Base-by-base conservation (phyloP, 106 monocot genomes). In the Iris macrosiphon region DNA sequence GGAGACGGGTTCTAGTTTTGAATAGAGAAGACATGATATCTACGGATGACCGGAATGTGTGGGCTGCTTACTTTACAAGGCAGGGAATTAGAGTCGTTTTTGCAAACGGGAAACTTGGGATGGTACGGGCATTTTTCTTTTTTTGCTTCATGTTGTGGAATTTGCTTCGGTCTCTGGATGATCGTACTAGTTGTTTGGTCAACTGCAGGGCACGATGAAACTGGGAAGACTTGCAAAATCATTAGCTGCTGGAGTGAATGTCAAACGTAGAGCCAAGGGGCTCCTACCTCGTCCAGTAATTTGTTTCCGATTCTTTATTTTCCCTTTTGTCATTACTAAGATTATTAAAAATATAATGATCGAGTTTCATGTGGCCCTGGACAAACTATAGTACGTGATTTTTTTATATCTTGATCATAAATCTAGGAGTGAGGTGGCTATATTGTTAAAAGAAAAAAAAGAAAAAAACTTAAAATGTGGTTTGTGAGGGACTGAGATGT, bases 1-100 rank as follows among this genome's bases (percentile, higher is more conserved):
- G 87, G 27, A 98, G 71, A 57, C 91, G 34, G 45, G 81, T 98
- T 67, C 61, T 98, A 31, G 98, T 98, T 70, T 66, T 98, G 63
- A 98, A 98, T 66, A 80, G 98, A 59, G 98, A 98, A 75, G 98
- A 98, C 63, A 98, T 98, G 98, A 86, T 98, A 49, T 91, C 98
- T 6, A 73, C 65, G 23, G 69, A 67, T 31, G 98, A 98, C 57
- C 72, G 83, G 71, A 98, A 91, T 87, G 87, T 83, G 40, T 98
- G 98, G 98, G 98, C 98, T 63, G 56, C 69, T 35, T 98, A 59
- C 62, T 98, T 98, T 59, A 30, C 83, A 40, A 87, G 68, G 41
- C 98, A 87, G 49, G 91, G 87, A 31, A 57, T 78, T n/a, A 87
- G 67, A 80, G 91, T 87, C 67, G 67, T 91, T n/a, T 84, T 83